Base-by-base conservation (phyloP, 768 basidiomycete species). In the Rhizopogon sp. region DNA sequence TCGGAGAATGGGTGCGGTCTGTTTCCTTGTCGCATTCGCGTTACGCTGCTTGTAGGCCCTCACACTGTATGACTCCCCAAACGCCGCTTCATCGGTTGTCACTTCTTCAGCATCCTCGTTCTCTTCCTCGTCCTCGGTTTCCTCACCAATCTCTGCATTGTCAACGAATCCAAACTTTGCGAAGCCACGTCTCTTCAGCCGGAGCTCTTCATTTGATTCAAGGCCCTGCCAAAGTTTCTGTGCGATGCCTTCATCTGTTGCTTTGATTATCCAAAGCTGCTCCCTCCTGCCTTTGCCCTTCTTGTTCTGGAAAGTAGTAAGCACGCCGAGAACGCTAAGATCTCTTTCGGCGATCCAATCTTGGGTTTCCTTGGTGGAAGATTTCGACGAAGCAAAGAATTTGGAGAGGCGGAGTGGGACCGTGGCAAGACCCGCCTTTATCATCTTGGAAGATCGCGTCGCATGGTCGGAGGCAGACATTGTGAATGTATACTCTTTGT, bases 391-490 rank as follows among this genome's bases (percentile, higher is more conserved):
- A 1, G 57, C 68, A 51, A 82, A 74, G 28, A 68, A 65, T 39
- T 61, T 42, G 47, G 81, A 74, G 5, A 95, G 76, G 7, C 79
- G 76, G 4, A 89, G 64, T 2, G 93, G 94, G 16, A 98, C 88
- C 3, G 92, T 89, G 1, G 91, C 81, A 11, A 99, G 72, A 5
- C 96, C 94, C 1, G 84, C 84, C 54, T 78, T 80, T 40, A 91
- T 73, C 13, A 1, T 5, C 11, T 33, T 11, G n/a, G 17, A 20
- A 31, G 29, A 20, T 7, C 72, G 64, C 29, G 69, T 62, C 7
- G 63, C 56, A 16, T 65, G 67, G 0, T 68, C 56, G 33, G 58
- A 47, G 10, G 59, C 16, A 1, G 74, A 64, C 2, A 85, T 78
- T 0, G 73, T 69, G 55, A 82, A 69, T 1, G 69, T 66, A 64